Evolutionary conservation across 225 moss, liverwort and hornwort species (phyloP).

Genomic region (Pseudisothecium myosuroides): DNA sequence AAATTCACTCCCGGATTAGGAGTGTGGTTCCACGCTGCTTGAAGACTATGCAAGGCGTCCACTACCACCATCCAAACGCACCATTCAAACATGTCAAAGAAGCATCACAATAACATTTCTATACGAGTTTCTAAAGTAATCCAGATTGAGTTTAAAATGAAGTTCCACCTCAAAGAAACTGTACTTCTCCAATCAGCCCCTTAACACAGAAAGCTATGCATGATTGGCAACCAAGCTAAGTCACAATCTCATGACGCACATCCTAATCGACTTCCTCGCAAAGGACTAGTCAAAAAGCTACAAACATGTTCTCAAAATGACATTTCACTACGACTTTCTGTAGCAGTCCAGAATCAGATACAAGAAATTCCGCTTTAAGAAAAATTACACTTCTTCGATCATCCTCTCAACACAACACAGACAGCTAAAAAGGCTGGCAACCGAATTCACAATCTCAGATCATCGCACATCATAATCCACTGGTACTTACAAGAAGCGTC

Average conservation of each 20-base stretch:
- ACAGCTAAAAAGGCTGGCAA: neutral
- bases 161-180: neutral
- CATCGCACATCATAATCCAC: neutral
- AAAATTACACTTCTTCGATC: neutral
- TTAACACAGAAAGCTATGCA: neutral
- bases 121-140: neutral
- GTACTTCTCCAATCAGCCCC: neutral
- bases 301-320: neutral
- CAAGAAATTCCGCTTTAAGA: neutral
- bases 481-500: neutral
- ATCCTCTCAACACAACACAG: neutral
- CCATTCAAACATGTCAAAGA: neutral
- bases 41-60: constrained; percentile 1
- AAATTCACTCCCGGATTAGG: neutral
- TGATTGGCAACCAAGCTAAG: neutral
- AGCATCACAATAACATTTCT: neutral
- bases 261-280: neutral
- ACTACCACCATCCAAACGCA: neutral
- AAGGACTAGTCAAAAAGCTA: neutral
- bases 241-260: neutral
- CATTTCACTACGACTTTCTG: neutral
- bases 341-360: neutral
- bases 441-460: neutral
- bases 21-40: neutral
- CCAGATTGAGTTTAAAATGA: neutral